A percentile compares a stretch with the other conserved stretches of the same genome.
Evolutionary conservation across 2,329 filamentous ascomycete genomes (phyloP).

Genomic region (Colletotrichum lindemuthianum): DNA sequence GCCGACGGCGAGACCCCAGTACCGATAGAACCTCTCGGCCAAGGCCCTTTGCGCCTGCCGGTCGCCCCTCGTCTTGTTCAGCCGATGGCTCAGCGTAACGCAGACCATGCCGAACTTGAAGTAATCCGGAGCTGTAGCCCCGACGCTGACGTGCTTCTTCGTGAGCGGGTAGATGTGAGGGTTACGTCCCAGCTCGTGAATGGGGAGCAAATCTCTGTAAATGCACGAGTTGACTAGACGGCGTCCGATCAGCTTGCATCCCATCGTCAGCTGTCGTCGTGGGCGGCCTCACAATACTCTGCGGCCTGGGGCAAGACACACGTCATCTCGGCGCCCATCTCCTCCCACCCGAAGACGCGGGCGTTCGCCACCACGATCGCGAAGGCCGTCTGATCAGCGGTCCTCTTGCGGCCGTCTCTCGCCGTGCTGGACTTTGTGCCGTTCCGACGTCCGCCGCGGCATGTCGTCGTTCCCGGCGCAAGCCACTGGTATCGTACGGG

Average conservation of each 20-base stretch:
- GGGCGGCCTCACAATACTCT: slow-evolving; percentile 8
- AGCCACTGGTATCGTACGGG: slow-evolving; percentile 10
- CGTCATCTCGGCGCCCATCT: background rate
- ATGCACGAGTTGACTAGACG: slow-evolving; percentile 17
- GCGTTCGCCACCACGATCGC: background rate
- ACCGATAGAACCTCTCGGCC: slow-evolving; percentile 42
- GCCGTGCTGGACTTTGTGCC: background rate
- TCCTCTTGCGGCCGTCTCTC: background rate
- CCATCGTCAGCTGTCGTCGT: background rate
- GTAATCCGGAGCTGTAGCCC: slow-evolving; percentile 1
- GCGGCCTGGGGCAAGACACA: slow-evolving; percentile 14
- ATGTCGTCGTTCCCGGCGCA: background rate
- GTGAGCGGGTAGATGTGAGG: slow-evolving; percentile 42
- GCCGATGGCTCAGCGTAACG: slow-evolving; percentile 45
- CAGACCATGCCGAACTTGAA: slow-evolving; percentile 40
- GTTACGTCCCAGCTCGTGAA: slow-evolving; percentile 38
- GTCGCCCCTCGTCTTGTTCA: slow-evolving; percentile 41
- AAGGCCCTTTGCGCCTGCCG: slow-evolving; percentile 34
- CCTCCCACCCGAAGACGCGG: background rate
- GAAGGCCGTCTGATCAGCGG: too few species aligned
- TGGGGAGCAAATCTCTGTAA: slow-evolving; percentile 5
- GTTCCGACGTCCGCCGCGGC: background rate
- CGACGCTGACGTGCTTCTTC: slow-evolving; percentile 5
- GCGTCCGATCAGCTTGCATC: background rate
- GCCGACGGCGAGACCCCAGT: slow-evolving; percentile 44